A percentile compares a stretch with the other conserved stretches of the same genome.
These are phyloP conservation scores for Talaromyces rugulosus DNA, from an alignment of 2,329 filamentous ascomycete genomes.

Conservation along the genomic window DNA sequence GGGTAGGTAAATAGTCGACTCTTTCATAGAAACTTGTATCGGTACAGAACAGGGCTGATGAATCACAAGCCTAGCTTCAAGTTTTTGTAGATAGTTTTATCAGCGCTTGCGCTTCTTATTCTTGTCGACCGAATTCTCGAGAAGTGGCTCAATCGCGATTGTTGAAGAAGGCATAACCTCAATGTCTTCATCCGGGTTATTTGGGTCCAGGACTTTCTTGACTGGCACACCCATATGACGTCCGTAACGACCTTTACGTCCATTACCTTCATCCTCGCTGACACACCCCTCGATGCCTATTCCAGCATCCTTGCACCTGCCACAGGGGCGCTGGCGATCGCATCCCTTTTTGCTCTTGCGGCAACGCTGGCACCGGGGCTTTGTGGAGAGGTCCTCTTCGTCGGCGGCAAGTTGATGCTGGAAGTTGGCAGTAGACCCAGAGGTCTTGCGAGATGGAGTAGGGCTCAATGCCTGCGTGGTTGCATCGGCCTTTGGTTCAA, in stretches of 20 bases:
- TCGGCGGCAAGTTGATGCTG: conserved; percentile 61
- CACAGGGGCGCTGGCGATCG: conserved; percentile 91
- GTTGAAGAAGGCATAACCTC: conserved; percentile 42
- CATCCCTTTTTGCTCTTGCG: conserved; percentile 99
- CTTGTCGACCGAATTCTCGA: conserved; percentile 48
- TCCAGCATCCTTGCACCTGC: conserved; percentile 91
- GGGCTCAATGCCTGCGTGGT: conserved; percentile 28
- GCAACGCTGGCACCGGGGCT: conserved; percentile 95
- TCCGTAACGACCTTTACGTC: conserved; percentile 87
- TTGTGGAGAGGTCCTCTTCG: conserved; percentile 88
- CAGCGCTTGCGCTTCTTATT: conserved; percentile 67
- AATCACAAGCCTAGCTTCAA: neutral
- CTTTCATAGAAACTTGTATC: neutral
- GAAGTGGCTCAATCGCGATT: conserved; percentile 23
- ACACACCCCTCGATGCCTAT: conserved; percentile 90
- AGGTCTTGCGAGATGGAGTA: conserved; percentile 52
- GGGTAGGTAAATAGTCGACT: neutral
- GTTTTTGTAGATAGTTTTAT: neutral
- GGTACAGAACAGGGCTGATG: neutral
- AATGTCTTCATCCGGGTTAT: conserved; percentile 47
- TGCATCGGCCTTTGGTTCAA: conserved; percentile 25
- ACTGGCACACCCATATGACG: conserved; percentile 65
- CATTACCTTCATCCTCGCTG: conserved; percentile 96
- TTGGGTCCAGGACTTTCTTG: conserved; percentile 49
- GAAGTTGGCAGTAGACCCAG: conserved; percentile 58